phyloP scores from a whole-genome alignment of 192 early-diverging fungal species.

The Coemansia umbellata region DNA sequence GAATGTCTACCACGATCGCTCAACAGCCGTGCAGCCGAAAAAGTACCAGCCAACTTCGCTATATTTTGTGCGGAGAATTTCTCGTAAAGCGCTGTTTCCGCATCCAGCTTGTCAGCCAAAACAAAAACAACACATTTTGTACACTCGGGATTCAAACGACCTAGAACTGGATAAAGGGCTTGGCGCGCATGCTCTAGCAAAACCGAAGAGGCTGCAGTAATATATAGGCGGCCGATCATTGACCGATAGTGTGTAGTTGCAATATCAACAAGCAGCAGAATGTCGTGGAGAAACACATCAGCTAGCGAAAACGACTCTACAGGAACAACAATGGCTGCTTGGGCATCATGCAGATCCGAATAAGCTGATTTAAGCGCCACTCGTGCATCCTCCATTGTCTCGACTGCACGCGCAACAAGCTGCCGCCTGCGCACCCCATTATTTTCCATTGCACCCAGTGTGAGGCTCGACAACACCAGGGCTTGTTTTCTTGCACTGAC shows the following conservation, averaged over 20 bases:
- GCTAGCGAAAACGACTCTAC: slow-evolving; percentile 39
- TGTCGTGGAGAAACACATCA: slow-evolving; percentile 8
- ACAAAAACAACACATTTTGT: slow-evolving; percentile 3
- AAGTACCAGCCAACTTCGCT: background rate
- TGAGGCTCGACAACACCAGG: background rate
- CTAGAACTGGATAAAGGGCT: slow-evolving; percentile 20
- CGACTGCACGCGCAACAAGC: slow-evolving; percentile 18
- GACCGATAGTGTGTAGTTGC: slow-evolving; percentile 22
- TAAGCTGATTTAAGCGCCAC: slow-evolving; percentile 27
- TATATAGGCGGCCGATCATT: slow-evolving; percentile 21
- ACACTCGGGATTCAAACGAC: background rate
- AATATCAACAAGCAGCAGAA: slow-evolving; percentile 6
- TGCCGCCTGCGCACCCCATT: slow-evolving; percentile 4
- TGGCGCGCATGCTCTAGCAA: slow-evolving; percentile 37
- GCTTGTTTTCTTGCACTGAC: slow-evolving; percentile 24
- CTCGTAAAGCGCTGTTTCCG: background rate
- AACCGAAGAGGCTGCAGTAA: slow-evolving; percentile 38
- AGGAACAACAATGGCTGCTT: slow-evolving; percentile 26
- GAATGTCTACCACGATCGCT: slow-evolving; percentile 5
- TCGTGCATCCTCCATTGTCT: slow-evolving; percentile 38
- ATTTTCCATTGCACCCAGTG: background rate
- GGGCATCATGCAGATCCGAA: background rate
- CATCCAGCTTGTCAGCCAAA: slow-evolving; percentile 6
- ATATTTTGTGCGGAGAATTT: background rate
- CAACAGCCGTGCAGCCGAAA: background rate